phyloP scores from a whole-genome alignment of 495 filamentous ascomycete genomes.

The Friedmanniomyces simplex region DNA sequence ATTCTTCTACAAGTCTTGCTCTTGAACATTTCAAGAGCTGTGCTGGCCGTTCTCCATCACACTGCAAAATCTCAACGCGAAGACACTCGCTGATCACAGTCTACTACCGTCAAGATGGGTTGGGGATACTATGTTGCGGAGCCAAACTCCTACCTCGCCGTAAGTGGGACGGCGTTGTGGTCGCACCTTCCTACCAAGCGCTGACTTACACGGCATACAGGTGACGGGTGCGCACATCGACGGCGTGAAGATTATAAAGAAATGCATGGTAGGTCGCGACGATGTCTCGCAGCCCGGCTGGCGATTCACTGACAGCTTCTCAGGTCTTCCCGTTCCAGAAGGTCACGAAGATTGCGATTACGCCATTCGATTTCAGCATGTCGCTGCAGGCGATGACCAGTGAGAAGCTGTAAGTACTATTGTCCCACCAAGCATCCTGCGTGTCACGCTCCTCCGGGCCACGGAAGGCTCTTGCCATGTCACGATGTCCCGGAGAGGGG shows the following conservation, averaged over 20 bases:
- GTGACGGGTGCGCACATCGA: conserved; percentile 57
- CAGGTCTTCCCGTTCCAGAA: conserved; percentile 26
- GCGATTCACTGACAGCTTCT: background rate
- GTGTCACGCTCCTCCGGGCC: too few relatives aligned
- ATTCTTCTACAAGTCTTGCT: too few relatives aligned
- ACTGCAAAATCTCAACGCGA: background rate
- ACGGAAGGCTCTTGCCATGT: too few relatives aligned
- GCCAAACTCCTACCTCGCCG: conserved; percentile 57
- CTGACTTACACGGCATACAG: background rate
- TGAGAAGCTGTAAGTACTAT: conserved; percentile 49
- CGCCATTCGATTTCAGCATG: conserved; percentile 43
- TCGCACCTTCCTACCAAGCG: background rate
- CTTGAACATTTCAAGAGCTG: too few relatives aligned
- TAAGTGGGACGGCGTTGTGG: conserved; percentile 37
- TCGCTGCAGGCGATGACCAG: conserved; percentile 56
- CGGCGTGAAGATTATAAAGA: conserved; percentile 62
- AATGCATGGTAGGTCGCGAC: conserved; percentile 29
- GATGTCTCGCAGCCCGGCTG: background rate
- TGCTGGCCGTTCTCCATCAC: too few relatives aligned
- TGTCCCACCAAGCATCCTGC: too few relatives aligned
- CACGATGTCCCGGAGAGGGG: too few relatives aligned
- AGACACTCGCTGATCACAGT: background rate
- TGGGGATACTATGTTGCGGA: conserved; percentile 36
- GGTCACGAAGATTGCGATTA: conserved; percentile 46
- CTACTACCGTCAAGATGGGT: background rate